Evolutionary conservation across 169 alveolate genomes (phyloP).

Genomic region (Plasmodium malariae): DNA sequence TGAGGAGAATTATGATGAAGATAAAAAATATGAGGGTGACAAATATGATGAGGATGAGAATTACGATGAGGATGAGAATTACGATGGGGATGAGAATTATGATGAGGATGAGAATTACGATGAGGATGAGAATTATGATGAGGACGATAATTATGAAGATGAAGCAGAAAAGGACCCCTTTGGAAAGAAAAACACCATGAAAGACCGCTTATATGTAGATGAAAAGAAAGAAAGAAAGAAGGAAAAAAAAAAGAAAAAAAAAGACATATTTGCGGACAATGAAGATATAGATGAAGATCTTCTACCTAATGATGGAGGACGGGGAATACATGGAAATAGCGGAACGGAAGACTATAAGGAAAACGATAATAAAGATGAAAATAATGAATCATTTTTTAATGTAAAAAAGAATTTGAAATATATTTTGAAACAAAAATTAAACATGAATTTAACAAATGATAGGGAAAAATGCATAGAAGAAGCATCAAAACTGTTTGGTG

Average conservation of each 20-base stretch:
- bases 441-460: conserved; percentile 29
- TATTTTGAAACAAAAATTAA: conserved; percentile 47
- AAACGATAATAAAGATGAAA: background rate
- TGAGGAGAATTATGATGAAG: background rate
- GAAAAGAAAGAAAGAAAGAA: conserved; percentile 13
- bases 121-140: background rate
- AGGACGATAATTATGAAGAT: background rate
- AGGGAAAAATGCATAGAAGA: conserved; percentile 54
- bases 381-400: conserved; percentile 16
- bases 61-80: background rate
- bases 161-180: background rate
- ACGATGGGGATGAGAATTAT: background rate
- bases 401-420: conserved; percentile 27
- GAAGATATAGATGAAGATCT: conserved; percentile 6
- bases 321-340: background rate
- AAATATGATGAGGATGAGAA: background rate
- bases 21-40: background rate
- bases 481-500: conserved; percentile 76
- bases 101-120: background rate
- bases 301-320: background rate
- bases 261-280: conserved; percentile 5
- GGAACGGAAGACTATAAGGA: background rate
- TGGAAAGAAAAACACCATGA: background rate
- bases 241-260: conserved; percentile 6
- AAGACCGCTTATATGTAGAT: background rate